These are phyloP conservation scores for Phaeophleospora eucalypticola DNA, from an alignment of 2,329 filamentous ascomycete species.

Conservation along the genomic window DNA sequence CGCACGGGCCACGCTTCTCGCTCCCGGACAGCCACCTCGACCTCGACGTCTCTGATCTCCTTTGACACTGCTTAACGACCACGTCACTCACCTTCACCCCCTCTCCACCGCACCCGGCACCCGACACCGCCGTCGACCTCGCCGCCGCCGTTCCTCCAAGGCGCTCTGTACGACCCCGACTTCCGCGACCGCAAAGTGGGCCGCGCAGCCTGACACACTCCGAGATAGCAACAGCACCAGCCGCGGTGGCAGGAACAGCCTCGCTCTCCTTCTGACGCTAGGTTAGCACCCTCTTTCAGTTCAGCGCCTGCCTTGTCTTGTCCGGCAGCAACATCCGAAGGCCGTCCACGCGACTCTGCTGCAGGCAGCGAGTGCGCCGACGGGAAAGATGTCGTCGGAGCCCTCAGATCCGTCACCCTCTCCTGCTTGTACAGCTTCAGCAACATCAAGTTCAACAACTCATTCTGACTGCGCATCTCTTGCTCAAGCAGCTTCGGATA, in stretches of 20 bases:
- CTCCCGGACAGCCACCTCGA: too few relatives aligned
- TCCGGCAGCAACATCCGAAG: slow-evolving; percentile 2
- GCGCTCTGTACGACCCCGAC: slow-evolving; percentile 10
- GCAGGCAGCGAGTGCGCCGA: slow-evolving; percentile 1
- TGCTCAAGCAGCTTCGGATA: slow-evolving; percentile 23
- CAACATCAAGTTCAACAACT: slow-evolving; percentile 3
- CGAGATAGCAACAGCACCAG: slow-evolving; percentile 4
- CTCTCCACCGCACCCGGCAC: neutral
- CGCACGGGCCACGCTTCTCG: too few relatives aligned
- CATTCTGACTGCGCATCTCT: slow-evolving; percentile 16
- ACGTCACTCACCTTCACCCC: neutral
- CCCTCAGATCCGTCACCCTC: neutral
- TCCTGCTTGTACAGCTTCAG: neutral
- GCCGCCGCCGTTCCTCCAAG: too few relatives aligned
- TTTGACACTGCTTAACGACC: neutral
- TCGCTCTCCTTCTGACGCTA: slow-evolving; percentile 12
- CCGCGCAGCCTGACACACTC: neutral
- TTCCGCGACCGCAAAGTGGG: slow-evolving; percentile 4
- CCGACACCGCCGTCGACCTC: neutral
- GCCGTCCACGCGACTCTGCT: slow-evolving; percentile 11
- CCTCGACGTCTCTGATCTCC: too few relatives aligned
- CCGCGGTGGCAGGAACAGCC: slow-evolving; percentile 18
- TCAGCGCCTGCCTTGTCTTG: neutral
- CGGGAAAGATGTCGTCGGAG: slow-evolving; percentile 6
- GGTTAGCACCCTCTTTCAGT: slow-evolving; percentile 8